Evolutionary conservation across 2,329 filamentous ascomycete genomes (phyloP), one percentile per base, ranked within the genome.

Genomic region (Colletotrichum agaves): DNA sequence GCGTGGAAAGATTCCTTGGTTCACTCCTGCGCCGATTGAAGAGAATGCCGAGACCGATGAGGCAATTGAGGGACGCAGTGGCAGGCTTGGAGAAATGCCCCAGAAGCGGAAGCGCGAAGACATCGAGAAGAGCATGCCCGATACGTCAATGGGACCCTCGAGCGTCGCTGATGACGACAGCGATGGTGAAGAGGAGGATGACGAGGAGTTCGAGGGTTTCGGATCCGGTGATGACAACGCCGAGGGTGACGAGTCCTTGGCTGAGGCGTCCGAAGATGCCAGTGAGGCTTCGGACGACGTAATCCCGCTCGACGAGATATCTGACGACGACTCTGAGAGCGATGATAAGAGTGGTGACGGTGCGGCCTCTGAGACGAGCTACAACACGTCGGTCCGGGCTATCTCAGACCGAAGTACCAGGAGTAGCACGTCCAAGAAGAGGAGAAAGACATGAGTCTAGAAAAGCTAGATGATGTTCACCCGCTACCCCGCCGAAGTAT

Each of bases 1-100:
- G 75, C 85, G 96, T 71, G 96, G 96, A 63, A 98, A 95, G 80
- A 93, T 98, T 27, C 96, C 96, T 1, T 99, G 97, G 96, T 99
- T 94, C 76, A 96, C 93, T 0, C 90, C 93, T 8, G 90, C 94
- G 10, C 93, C 94, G 2, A 80, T 85, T 13, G 75, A 79, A 3
- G 87, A 87, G 53, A 83, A 81, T 13, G 81, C 82, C 3, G 85
- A 87, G 10, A 82, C 81, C 13, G 80, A 80, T 11, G 81, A 82
- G 35, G 81, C 79, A 41, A 80, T 90, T n/a, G 88, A 90, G 69
- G 92, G 93, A 5, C 88, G 94, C 52, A 87, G 92, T 69, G 94
- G 94, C 12, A 87, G 89, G 72, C 83, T 97, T 0, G 94, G 94
- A 17, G 93, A 98, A 79, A 97, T 97, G 90, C 88, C 88, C 46